Percentiles rank a stretch among this genome's conserved stretches.
Conservation (phyloP, 805 yeast species). For the Torulaspora maleeae region DNA sequence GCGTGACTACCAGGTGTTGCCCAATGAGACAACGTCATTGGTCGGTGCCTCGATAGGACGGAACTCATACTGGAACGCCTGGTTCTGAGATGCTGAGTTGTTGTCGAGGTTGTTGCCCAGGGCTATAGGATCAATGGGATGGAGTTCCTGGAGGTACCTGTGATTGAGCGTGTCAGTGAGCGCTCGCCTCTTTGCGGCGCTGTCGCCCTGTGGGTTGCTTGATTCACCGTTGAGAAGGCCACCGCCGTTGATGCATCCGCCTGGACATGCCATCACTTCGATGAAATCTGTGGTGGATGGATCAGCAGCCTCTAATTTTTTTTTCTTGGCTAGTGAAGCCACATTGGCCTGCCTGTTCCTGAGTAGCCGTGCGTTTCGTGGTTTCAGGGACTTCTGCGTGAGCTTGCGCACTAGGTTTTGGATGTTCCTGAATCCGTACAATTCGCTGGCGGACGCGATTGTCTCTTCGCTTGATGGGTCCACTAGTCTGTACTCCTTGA, state of each 20-base stretch:
- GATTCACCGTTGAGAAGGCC: slow-evolving; percentile 65
- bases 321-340: slow-evolving; percentile 40
- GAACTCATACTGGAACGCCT: slow-evolving; percentile 18
- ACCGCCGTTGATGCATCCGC: slow-evolving; percentile 96
- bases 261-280: slow-evolving; percentile 98
- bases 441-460: slow-evolving; percentile 56
- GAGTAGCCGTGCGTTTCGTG: slow-evolving; percentile 30
- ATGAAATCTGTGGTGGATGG: slow-evolving; percentile 71
- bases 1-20: slow-evolving; percentile 23
- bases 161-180: slow-evolving; percentile 17
- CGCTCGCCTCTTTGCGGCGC: slow-evolving; percentile 10
- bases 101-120: not conserved
- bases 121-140: slow-evolving; percentile 14
- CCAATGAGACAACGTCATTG: slow-evolving; percentile 23
- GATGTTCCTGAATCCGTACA: slow-evolving; percentile 91
- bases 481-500: slow-evolving; percentile 61
- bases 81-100: slow-evolving; percentile 5
- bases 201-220: slow-evolving; percentile 3
- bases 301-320: slow-evolving; percentile 45
- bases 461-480: slow-evolving; percentile 34
- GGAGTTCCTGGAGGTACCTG: slow-evolving; percentile 13
- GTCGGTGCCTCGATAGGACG: slow-evolving; percentile 17
- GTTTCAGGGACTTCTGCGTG: slow-evolving; percentile 39
- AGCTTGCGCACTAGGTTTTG: slow-evolving; percentile 87
- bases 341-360: slow-evolving; percentile 24